These are phyloP conservation scores for Suillus hirtellus DNA, from an alignment of 768 basidiomycete genomes.

Conservation along the genomic window DNA sequence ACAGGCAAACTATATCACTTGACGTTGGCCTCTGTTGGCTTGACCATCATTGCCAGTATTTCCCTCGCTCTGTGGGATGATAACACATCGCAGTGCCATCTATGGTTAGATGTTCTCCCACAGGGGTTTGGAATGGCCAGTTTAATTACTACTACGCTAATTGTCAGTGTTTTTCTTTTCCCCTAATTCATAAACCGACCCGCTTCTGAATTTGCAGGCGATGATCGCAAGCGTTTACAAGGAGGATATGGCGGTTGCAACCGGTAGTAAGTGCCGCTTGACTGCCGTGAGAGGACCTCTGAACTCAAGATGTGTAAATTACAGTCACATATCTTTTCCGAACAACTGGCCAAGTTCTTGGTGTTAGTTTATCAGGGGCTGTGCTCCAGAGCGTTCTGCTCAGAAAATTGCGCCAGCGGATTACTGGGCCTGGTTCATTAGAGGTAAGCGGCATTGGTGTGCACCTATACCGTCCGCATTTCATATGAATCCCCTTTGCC, in stretches of 20 bases:
- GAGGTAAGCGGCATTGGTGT: conserved; percentile 50
- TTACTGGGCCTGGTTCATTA: conserved; percentile 72
- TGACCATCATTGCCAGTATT: conserved; percentile 58
- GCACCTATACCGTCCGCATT: conserved; percentile 5
- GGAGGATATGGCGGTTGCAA: conserved; percentile 85
- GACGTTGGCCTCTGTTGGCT: conserved; percentile 62
- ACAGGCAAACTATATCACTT: conserved; percentile 86
- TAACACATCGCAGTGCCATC: conserved; percentile 55
- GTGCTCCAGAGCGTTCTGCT: conserved; percentile 80
- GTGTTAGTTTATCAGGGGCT: conserved; percentile 86
- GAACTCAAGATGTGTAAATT: conserved; percentile 13
- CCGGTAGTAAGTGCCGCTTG: conserved; percentile 69
- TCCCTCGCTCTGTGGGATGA: conserved; percentile 70
- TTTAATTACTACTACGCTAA: conserved; percentile 82
- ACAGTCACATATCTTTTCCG: conserved; percentile 92
- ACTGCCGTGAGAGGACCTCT: neutral
- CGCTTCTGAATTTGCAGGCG: conserved; percentile 49
- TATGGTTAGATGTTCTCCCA: conserved; percentile 79
- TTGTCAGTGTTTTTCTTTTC: conserved; percentile 50
- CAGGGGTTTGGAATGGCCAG: conserved; percentile 85
- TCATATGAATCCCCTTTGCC: conserved; percentile 21
- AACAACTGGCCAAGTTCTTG: conserved; percentile 93
- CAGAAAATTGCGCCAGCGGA: conserved; percentile 66
- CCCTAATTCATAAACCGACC: conserved; percentile 15
- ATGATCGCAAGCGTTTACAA: conserved; percentile 82